Evolutionary conservation across 805 yeast genomes (phyloP).

Genomic region (Candida suzukii): DNA sequence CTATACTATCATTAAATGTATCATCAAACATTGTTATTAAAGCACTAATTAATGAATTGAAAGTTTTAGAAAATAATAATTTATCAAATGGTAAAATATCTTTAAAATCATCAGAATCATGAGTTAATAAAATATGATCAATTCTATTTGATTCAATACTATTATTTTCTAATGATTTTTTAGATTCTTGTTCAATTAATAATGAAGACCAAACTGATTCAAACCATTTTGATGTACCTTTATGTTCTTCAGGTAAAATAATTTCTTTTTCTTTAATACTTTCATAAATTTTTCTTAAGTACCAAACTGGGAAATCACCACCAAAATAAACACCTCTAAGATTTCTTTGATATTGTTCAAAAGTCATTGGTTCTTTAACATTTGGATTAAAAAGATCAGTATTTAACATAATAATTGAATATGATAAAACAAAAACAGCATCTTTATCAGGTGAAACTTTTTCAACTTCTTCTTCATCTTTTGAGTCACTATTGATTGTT

Average conservation of each 20-base stretch:
- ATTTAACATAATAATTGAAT: conserved; percentile 88
- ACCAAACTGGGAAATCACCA: conserved; percentile 80
- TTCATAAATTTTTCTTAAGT: conserved; percentile 68
- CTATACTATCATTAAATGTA: conserved; percentile 85
- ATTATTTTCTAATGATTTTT: conserved; percentile 2
- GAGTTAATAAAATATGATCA: conserved; percentile 2
- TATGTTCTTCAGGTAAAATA: conserved; percentile 97
- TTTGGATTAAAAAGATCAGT: conserved; percentile 93
- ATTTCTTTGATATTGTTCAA: conserved; percentile 74
- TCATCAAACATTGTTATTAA: conserved; percentile 74
- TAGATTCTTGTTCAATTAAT: conserved; percentile 40
- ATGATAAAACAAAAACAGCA: conserved; percentile 82
- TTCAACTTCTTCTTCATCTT: conserved; percentile 25
- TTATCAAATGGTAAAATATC: conserved; percentile 54
- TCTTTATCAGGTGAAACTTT: conserved; percentile 73
- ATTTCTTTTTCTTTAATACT: conserved; percentile 84
- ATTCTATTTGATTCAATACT: not conserved
- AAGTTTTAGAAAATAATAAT: conserved; percentile 58
- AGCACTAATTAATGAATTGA: conserved; percentile 62
- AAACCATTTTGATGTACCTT: conserved; percentile 86
- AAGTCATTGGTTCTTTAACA: conserved; percentile 84
- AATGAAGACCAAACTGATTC: conserved; percentile 79
- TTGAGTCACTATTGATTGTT: conserved; percentile 12
- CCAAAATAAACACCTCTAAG: conserved; percentile 71
- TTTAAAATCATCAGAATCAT: conserved; percentile 4